A percentile compares a stretch with the other conserved stretches of the same genome.
Evolutionary conservation across 805 yeast species (phyloP).

Genomic region (Wickerhamomyces canadensis): DNA sequence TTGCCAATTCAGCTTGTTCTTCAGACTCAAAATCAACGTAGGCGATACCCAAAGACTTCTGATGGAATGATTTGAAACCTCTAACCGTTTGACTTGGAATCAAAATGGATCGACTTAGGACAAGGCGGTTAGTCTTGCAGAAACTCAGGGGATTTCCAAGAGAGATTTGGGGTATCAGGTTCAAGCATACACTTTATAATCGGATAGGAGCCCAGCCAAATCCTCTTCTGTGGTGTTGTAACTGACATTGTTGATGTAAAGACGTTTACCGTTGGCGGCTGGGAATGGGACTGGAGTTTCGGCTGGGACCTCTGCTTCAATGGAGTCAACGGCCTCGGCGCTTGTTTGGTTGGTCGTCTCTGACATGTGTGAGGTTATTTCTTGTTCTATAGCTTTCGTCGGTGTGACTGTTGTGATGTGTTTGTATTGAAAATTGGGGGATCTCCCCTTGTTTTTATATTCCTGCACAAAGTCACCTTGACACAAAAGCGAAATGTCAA

Average conservation of each 20-base stretch:
- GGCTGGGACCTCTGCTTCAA: neutral
- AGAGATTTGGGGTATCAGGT: conserved; percentile 1
- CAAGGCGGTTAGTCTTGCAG: conserved; percentile 4
- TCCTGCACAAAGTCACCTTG: too few species aligned
- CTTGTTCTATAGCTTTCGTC: too few species aligned
- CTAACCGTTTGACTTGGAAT: conserved; percentile 51
- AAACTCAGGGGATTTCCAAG: neutral
- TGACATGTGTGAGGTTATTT: too few species aligned
- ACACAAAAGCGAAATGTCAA: too few species aligned
- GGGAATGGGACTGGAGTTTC: neutral
- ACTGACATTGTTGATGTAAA: conserved; percentile 51
- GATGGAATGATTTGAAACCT: conserved; percentile 34
- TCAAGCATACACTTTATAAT: conserved; percentile 41
- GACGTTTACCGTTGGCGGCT: conserved; percentile 27
- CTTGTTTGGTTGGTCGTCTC: too few species aligned
- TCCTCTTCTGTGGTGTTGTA: conserved; percentile 49
- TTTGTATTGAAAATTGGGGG: too few species aligned
- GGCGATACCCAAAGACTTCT: conserved; percentile 61
- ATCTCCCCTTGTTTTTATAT: too few species aligned
- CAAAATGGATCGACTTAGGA: conserved; percentile 31
- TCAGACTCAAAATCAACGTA: conserved; percentile 72
- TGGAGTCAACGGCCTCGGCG: too few species aligned
- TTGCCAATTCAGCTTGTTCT: conserved; percentile 60
- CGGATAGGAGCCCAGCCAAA: conserved; percentile 37
- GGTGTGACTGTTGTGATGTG: too few species aligned